Base-by-base conservation (phyloP, 306 rosid genomes). In the Sesbania bispinosa region DNA sequence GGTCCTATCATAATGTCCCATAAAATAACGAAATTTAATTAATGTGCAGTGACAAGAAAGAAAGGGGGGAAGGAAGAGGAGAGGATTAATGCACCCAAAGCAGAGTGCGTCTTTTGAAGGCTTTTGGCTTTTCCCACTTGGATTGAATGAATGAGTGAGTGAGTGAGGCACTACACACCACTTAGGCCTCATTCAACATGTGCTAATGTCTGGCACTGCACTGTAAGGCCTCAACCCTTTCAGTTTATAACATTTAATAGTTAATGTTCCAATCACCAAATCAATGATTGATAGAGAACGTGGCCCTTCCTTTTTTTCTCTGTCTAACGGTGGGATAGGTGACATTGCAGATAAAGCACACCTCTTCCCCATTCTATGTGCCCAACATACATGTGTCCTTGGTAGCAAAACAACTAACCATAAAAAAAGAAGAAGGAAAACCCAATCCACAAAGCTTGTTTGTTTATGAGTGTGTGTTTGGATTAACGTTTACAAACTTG, bases 81-180 rank as follows among this genome's bases (percentile, higher is more conserved):
- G 51, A 18, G 48, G 46, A 51, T 24, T 27, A 30, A 58, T 9
- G 76, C 80, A 60, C 48, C 50, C 60, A 69, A 69, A 51, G 68
- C 39, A 72, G 67, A 79, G 74, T 69, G 74, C 64, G 63, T 29
- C 38, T 67, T 58, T 70, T 48, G 47, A 67, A 73, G 70, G 52
- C 52, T 67, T 45, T 21, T 30, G 54, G 16, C 19, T 19, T 80
- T 74, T 54, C 51, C 63, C 43, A 35, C 73, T 75, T 69, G 62
- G 65, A 62, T n/a, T n/a, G n/a, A n/a, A n/a, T n/a, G n/a, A n/a
- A n/a, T n/a, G n/a, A n/a, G n/a, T n/a, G n/a, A n/a, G n/a, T 63
- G 66, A 75, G 59, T 59, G 48, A 47, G 27, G 5, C 58, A 65
- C 42, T 16, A 45, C 9, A 45, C 76, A 74, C 66, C n/a, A n/a